Conservation (phyloP, 108 stramenopile species). For the Nannochloropsis granulata region DNA sequence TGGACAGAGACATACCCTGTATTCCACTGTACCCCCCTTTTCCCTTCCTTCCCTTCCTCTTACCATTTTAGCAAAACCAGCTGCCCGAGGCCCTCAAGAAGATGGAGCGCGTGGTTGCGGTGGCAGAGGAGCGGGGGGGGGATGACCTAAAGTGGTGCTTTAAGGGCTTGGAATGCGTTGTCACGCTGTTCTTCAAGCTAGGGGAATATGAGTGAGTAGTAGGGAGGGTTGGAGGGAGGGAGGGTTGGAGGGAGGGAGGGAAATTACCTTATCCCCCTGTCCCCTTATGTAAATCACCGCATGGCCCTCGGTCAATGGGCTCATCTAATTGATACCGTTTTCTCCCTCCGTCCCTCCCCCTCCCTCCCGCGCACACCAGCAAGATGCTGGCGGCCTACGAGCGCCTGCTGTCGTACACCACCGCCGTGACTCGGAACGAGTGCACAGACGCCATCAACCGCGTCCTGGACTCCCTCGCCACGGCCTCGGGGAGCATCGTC, state of each 20-base stretch:
- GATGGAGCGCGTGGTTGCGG: not conserved
- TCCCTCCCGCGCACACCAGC: not conserved
- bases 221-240: not conserved
- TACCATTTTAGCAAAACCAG: not conserved
- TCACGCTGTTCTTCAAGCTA: not conserved
- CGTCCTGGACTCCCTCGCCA: conserved; percentile 12
- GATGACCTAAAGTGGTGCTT: not conserved
- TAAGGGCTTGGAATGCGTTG: not conserved
- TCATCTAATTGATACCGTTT: too few relatives aligned
- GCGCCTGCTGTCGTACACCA: conserved; percentile 5
- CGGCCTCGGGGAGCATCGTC: not conserved
- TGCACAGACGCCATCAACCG: conserved; percentile 33
- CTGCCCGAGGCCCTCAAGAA: not conserved
- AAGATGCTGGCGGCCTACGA: conserved; percentile 1
- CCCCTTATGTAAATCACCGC: too few relatives aligned
- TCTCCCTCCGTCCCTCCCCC: not conserved
- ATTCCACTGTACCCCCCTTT: too few relatives aligned
- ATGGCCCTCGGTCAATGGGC: too few relatives aligned
- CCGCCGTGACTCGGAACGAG: conserved; percentile 31
- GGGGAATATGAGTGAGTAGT: not conserved
- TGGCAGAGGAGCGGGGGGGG: not conserved
- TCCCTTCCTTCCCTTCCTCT: too few relatives aligned
- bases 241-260: not conserved
- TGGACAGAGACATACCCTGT: too few relatives aligned
- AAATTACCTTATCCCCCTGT: not conserved